Evolutionary conservation across 768 basidiomycete genomes (phyloP), one percentile per base, ranked within the genome.

Genomic region (Kwoniella shandongensis): DNA sequence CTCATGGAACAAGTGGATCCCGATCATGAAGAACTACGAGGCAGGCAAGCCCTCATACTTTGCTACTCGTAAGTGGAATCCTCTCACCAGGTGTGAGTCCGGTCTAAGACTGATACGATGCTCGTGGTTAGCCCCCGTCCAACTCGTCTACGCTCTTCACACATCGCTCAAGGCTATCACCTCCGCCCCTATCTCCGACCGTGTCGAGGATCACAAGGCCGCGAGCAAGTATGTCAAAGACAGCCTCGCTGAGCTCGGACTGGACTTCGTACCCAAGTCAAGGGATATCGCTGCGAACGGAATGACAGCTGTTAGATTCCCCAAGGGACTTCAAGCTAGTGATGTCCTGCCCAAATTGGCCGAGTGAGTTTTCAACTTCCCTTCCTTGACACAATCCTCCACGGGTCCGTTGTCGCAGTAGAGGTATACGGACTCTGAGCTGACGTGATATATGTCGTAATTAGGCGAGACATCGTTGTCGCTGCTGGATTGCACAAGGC

Each of bases 1-100:
- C 20, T 87, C 83, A 72, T 96, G 93, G 93, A 85, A 85, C 66
- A 89, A 85, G 85, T 88, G 77, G 60, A 80, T 93, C 42, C 91
- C 91, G 1, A 85, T 96, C 73, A 98, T 98, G 93, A 83, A 86
- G 67, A 85, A 87, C 2, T 99, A 98, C 75, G 92, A 97, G 79
- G 78, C 79, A 56, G 89, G 89, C 57, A 78, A 78, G 11, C 81
- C 90, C 0, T 86, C 86, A 18, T 97, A 97, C 81, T 97, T 97
- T 76, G 94, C 93, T 7, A 97, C 92, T 0, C 77, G 76, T 77
- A 27, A 65, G 76, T 73, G 32, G 5, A 23, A 23, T 27, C 44
- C 44, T 54, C 4, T 35, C 20, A 2, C 29, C 22, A 36, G 8
- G 4, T 50, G 4, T 57, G 30, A n/a, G n/a, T n/a, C n/a, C 51